Percentiles rank a stretch among this genome's conserved stretches.
Conservation (phyloP, 2,329 filamentous ascomycete genomes). For the Calonectria pseudoturangicola region DNA sequence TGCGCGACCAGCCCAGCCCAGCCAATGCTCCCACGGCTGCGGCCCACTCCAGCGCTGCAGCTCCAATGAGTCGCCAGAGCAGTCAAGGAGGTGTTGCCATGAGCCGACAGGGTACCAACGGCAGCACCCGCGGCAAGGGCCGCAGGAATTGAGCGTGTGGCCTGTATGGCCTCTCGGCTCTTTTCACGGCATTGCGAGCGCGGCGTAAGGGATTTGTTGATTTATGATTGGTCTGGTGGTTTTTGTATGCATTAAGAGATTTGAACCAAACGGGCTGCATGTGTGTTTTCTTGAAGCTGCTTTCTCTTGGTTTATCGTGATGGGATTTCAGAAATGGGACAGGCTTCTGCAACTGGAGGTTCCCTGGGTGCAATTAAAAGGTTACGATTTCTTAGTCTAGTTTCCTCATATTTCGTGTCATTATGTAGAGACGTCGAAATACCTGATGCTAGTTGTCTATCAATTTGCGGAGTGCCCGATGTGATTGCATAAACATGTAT, state of each 20-base stretch:
- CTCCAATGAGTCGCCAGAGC: slow-evolving; percentile 74
- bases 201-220: slow-evolving; percentile 50
- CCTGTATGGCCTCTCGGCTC: slow-evolving; percentile 31
- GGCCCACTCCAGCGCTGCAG: slow-evolving; percentile 59
- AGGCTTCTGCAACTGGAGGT: slow-evolving; percentile 23
- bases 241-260: slow-evolving; percentile 37
- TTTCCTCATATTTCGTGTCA: slow-evolving; percentile 32
- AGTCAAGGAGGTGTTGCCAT: slow-evolving; percentile 73
- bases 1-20: slow-evolving; percentile 64
- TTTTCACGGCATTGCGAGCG: slow-evolving; percentile 56
- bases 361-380: slow-evolving; percentile 13
- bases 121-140: slow-evolving; percentile 69
- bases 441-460: slow-evolving; percentile 28
- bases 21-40: slow-evolving; percentile 51
- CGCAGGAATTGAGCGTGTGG: slow-evolving; percentile 58
- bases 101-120: slow-evolving; percentile 72
- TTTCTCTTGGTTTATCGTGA: slow-evolving; percentile 36
- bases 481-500: neutral
- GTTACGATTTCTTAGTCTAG: slow-evolving; percentile 38
- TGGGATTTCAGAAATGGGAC: slow-evolving; percentile 20
- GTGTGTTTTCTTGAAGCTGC: slow-evolving; percentile 31
- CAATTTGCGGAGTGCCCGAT: slow-evolving; percentile 34
- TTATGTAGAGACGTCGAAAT: slow-evolving; percentile 51
- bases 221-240: slow-evolving; percentile 39
- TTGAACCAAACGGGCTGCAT: slow-evolving; percentile 42